Evolutionary conservation across 805 yeast genomes (phyloP), one percentile per base, ranked within the genome.

Genomic region (Kuraishia piskuri): DNA sequence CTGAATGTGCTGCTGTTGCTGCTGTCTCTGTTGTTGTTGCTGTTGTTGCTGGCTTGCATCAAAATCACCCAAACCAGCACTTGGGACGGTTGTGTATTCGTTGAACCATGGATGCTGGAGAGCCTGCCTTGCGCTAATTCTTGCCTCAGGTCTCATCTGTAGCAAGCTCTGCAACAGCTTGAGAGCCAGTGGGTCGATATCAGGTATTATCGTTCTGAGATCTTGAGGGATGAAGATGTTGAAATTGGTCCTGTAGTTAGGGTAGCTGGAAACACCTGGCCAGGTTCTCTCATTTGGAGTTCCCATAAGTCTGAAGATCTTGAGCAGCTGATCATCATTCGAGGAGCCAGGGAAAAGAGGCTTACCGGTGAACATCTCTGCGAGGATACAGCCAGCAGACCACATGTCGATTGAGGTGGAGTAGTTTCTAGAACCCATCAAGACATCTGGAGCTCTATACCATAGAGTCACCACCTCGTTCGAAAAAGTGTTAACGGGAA

Each of bases 341-440:
- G 96, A 89, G 12, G 92, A 84, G 31, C 99, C 99, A 21, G 98
- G 96, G 69, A 94, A 94, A 51, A 94, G 74, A 1, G 99, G 98
- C 63, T 92, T 86, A 31, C 99, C 96, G n/a, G 96, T 88, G 64
- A 94, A 86, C 98, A 94, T 92, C 66, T 94, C 99, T 2, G 97
- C 98, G 67, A 94, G 80, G 53, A 94, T 94, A 71, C 99, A 94
- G 17, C 99, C 99, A 17, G 96, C 95, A 19, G 97, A 90, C 99
- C 99, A 94, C 72, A 94, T 89, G 67, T 94, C 99, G 56, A 94
- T 95, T 8, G 97, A 91, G 0, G 99, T 94, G 49, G 96, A 88
- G 70, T 94, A 94, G 54, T 95, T 92, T 61, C 97, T 82, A 2
- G 96, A 90, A 2, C 99, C 99, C 64, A 94, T 77, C 52, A 94